Evolutionary conservation across 495 filamentous ascomycete genomes (phyloP).

Genomic region (Talaromyces wortmannii): DNA sequence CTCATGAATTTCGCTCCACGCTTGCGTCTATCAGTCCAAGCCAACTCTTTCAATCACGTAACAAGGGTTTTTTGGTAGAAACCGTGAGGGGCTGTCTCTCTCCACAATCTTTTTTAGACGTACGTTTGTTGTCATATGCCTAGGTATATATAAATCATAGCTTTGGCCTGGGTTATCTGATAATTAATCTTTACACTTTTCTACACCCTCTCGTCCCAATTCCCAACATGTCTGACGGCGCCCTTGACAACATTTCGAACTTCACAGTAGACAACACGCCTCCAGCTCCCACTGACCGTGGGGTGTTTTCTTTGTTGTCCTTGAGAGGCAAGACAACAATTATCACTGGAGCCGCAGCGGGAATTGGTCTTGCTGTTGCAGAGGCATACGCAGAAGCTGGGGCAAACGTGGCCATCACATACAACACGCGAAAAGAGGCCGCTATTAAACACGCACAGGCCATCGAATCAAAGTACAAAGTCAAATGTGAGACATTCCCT

Average conservation of each 20-base stretch:
- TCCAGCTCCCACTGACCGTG: not conserved
- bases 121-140: not conserved
- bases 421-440: constrained; percentile 64
- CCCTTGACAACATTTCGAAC: not conserved
- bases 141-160: not conserved
- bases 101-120: not conserved
- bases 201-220: not conserved
- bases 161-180: not conserved
- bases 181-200: not conserved
- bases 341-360: constrained; percentile 61
- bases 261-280: not conserved
- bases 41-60: not conserved
- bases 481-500: constrained; percentile 45
- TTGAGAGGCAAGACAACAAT: constrained; percentile 67
- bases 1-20: not conserved
- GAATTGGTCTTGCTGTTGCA: constrained; percentile 65
- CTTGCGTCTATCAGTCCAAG: not conserved
- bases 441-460: constrained; percentile 50
- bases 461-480: constrained; percentile 58
- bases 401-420: constrained; percentile 73
- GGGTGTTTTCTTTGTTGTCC: constrained; percentile 60
- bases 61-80: not conserved
- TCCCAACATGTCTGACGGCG: not conserved
- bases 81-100: not conserved
- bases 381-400: constrained; percentile 63